Conservation (phyloP, 768 basidiomycete species). For the Auriscalpium orientale region DNA sequence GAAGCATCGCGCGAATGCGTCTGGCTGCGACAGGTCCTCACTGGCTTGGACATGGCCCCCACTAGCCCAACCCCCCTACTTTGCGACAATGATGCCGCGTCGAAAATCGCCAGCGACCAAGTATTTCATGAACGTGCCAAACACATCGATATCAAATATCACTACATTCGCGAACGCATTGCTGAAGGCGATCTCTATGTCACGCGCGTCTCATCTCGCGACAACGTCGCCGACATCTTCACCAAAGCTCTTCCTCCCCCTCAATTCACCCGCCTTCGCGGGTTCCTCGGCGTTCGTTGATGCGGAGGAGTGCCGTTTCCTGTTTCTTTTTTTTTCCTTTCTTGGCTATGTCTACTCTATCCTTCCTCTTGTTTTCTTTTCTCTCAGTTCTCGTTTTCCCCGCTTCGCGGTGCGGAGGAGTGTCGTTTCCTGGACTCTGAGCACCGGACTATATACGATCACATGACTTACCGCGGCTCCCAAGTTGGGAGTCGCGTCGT, state of each 20-base stretch:
- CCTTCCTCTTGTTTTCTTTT: background rate
- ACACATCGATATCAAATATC: background rate
- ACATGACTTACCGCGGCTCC: too few relatives aligned
- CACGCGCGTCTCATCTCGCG: background rate
- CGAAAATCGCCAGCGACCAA: background rate
- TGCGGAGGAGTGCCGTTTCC: background rate
- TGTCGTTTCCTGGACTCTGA: too few relatives aligned
- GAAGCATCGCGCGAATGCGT: background rate
- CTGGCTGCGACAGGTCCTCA: background rate
- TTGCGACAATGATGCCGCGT: background rate
- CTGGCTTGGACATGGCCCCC: background rate
- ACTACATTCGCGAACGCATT: background rate
- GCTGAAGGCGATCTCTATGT: background rate
- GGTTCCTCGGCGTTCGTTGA: background rate
- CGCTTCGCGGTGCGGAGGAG: too few relatives aligned
- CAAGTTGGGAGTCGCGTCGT: too few relatives aligned
- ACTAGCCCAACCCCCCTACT: background rate
- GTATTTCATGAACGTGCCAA: background rate
- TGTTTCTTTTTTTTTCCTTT: background rate
- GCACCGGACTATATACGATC: too few relatives aligned
- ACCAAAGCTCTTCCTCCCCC: background rate
- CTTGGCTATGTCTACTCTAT: too few relatives aligned
- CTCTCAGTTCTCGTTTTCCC: background rate
- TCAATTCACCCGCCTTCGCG: background rate
- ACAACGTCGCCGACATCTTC: background rate